Percentiles rank a stretch among this genome's conserved stretches.
These are phyloP conservation scores for Solanum pennellii DNA, from an alignment of 257 asterid genomes.

Conservation along the genomic window DNA sequence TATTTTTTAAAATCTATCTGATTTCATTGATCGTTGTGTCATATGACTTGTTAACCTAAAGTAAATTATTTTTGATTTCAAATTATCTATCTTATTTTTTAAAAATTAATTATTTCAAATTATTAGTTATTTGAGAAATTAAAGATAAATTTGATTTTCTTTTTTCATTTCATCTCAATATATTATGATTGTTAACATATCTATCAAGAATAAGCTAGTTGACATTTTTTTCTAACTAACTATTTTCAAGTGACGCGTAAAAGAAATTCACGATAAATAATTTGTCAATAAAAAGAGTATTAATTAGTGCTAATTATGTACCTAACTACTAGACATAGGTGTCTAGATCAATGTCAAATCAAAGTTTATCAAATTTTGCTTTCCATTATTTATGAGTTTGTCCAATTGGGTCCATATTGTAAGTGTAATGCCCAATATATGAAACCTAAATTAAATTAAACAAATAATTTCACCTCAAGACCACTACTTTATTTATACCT, in stretches of 20 bases:
- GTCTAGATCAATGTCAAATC: not conserved
- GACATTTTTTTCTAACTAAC: no score
- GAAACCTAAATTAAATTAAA: not conserved
- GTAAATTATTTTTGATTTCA: not conserved
- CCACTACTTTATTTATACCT: not conserved
- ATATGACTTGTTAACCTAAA: not conserved
- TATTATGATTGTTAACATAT: no score
- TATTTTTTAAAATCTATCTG: not conserved
- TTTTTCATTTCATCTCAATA: no score
- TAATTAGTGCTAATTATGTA: not conserved
- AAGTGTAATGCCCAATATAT: not conserved
- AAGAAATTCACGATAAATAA: not conserved
- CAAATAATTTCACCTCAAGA: not conserved
- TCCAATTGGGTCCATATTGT: not conserved
- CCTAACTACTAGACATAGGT: not conserved
- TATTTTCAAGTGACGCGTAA: not conserved
- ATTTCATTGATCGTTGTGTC: not conserved
- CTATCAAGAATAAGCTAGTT: no score
- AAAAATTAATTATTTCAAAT: not conserved
- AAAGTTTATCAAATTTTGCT: not conserved
- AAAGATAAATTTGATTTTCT: not conserved
- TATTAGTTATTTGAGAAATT: not conserved
- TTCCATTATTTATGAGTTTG: not conserved
- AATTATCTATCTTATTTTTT: not conserved
- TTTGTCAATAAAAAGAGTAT: not conserved